These are phyloP conservation scores for Thelonectria rubi DNA, from an alignment of 2,329 filamentous ascomycete species.

Conservation along the genomic window DNA sequence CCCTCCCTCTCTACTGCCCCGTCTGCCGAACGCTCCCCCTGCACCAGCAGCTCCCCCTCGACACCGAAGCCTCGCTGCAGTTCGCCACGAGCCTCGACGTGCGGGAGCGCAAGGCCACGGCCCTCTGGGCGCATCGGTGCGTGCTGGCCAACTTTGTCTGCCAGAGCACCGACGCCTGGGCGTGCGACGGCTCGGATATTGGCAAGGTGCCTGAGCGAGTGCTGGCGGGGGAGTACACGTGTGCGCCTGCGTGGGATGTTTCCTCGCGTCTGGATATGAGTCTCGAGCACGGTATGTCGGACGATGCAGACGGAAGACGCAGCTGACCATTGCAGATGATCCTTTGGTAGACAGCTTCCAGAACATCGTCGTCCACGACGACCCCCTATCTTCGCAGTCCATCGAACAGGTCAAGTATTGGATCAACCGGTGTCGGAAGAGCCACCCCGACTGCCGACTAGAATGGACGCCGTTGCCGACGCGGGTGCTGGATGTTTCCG, in stretches of 20 bases:
- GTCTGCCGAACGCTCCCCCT: background rate
- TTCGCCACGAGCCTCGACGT: slow-evolving; percentile 4
- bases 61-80: background rate
- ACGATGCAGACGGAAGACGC: no score
- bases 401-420: slow-evolving; percentile 12
- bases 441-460: slow-evolving; percentile 1
- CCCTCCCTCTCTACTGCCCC: slow-evolving; percentile 5
- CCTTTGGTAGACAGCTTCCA: background rate
- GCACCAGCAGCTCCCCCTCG: background rate
- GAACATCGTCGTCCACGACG: slow-evolving; percentile 11
- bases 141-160: slow-evolving; percentile 6
- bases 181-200: background rate
- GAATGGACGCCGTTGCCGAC: slow-evolving; percentile 14
- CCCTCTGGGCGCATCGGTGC: slow-evolving; percentile 9
- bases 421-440: slow-evolving; percentile 7
- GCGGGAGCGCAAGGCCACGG: background rate
- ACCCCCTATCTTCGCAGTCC: slow-evolving; percentile 7
- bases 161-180: background rate
- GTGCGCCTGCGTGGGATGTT: slow-evolving; percentile 5
- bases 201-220: background rate
- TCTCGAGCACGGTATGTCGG: slow-evolving; percentile 2
- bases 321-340: background rate
- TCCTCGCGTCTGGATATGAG: slow-evolving; percentile 1
- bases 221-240: slow-evolving; percentile 12
- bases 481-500: slow-evolving; percentile 7